A percentile compares a stretch with the other conserved stretches of the same genome.
These are phyloP conservation scores for Simplicillium aogashimaense DNA, from an alignment of 2,329 filamentous ascomycete genomes.

Conservation along the genomic window DNA sequence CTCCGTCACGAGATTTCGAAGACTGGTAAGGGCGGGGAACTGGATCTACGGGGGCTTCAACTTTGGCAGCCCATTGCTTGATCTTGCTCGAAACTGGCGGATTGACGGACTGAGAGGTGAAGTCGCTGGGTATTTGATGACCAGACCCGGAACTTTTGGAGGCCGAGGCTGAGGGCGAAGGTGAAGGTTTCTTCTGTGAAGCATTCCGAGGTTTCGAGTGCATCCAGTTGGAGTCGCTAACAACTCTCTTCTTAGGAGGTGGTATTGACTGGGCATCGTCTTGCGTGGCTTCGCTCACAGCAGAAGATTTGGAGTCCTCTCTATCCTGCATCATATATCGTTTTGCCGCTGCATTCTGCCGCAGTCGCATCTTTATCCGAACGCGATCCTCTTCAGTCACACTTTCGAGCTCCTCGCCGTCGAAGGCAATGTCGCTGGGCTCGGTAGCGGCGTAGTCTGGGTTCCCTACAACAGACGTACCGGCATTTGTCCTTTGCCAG, in stretches of 20 bases:
- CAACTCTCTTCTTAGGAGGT: constrained; percentile 80
- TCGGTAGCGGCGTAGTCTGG: constrained; percentile 44
- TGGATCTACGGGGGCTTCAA: constrained; percentile 35
- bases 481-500: constrained; percentile 74
- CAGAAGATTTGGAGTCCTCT: constrained; percentile 7
- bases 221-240: constrained; percentile 89
- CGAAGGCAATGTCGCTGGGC: constrained; percentile 51
- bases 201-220: constrained; percentile 45
- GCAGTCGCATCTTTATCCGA: constrained; percentile 44
- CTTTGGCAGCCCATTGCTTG: constrained; percentile 48
- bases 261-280: constrained; percentile 34
- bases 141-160: constrained; percentile 3
- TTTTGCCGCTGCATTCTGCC: constrained; percentile 25
- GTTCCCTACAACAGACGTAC: constrained; percentile 44
- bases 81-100: constrained; percentile 49
- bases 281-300: constrained; percentile 14
- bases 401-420: constrained; percentile 45
- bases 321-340: constrained; percentile 15
- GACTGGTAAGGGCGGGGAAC: constrained; percentile 6
- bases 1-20: too few species aligned
- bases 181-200: constrained; percentile 30
- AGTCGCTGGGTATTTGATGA: constrained; percentile 44
- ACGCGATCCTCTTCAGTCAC: constrained; percentile 52
- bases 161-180: constrained; percentile 17
- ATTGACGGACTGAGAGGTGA: constrained; percentile 41